Evolutionary conservation across 768 basidiomycete genomes (phyloP).

Genomic region (Boletus rubescentipes): DNA sequence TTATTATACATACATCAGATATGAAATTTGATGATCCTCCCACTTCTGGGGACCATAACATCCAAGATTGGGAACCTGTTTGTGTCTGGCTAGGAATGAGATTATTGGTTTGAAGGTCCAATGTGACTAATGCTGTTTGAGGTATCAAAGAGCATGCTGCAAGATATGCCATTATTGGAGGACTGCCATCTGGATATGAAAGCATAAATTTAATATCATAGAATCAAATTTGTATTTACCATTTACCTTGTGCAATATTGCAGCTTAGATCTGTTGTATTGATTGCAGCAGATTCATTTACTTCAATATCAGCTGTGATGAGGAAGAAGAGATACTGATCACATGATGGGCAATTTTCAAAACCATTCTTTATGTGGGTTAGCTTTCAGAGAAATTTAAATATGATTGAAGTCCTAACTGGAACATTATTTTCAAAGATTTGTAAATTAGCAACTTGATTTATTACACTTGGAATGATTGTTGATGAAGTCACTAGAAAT

Average conservation of each 20-base stretch:
- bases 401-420: background rate
- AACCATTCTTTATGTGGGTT: background rate
- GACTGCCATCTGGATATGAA: background rate
- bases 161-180: background rate
- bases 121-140: background rate
- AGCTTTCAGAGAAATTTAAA: background rate
- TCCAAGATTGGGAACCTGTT: background rate
- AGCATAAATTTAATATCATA: background rate
- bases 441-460: background rate
- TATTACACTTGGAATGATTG: background rate
- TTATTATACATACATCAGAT: background rate
- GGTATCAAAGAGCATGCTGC: constrained; percentile 9
- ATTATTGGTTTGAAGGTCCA: constrained; percentile 3
- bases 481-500: background rate
- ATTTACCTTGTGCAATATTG: background rate
- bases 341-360: background rate
- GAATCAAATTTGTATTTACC: background rate
- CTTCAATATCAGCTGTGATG: constrained; percentile 5
- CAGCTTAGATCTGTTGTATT: background rate
- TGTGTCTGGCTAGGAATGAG: background rate
- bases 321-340: constrained; percentile 4
- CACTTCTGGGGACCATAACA: background rate
- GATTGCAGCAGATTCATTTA: background rate
- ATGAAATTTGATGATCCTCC: background rate
- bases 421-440: background rate